Evolutionary conservation across 305 asterid species (phyloP), one percentile per base, ranked within the genome.

Genomic region (Nicotiana rustica): DNA sequence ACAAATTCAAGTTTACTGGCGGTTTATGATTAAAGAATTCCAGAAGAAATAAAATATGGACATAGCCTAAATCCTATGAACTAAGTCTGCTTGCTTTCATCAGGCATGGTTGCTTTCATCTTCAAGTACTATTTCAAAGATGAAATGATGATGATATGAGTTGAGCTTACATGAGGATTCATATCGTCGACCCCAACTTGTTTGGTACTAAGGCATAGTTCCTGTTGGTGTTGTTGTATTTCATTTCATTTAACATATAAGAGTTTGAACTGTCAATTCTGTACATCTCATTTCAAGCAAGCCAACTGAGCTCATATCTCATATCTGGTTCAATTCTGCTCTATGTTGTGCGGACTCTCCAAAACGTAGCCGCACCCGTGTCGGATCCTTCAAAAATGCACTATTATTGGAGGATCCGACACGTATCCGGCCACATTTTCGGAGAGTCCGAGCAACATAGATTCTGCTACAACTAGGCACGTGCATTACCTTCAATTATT

Each of bases 61-160:
- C 61, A 47, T 21, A 71, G 61, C 79, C 0, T 21, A 21, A 71
- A 21, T 47, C 62, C 38, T 71, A 19, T 36, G 10, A 70, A 44
- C 78, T 44, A 71, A 71, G 49, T 71, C 41, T 71, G 38, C 41
- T 47, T 44, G 61, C 41, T 21, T 71, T 9, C 79, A 21, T 13
- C 21, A 21, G 9, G 38, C 14, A 60, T 6, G 62, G 14, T 71
- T 47, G 79, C 21, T 19, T 14, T 13, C 61, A 21, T 71, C 41
- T 70, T 33, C 78, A 44, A 18, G 36, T 70, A 70, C 19, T 70
- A 21, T 71, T 47, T 47, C 61, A 47, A 47, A 71, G 79, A 47
- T 21, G 4, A 13, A 21, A 14, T 41, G 49, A 41, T 41, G 49
- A 41, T 41, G 49, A 41, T 41, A 41, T 0, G 2, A 41, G 49